Percentiles rank a stretch among this genome's conserved stretches.
Conservation (phyloP, 1,139 yeast genomes). For the Geotrichum klebahnii region DNA sequence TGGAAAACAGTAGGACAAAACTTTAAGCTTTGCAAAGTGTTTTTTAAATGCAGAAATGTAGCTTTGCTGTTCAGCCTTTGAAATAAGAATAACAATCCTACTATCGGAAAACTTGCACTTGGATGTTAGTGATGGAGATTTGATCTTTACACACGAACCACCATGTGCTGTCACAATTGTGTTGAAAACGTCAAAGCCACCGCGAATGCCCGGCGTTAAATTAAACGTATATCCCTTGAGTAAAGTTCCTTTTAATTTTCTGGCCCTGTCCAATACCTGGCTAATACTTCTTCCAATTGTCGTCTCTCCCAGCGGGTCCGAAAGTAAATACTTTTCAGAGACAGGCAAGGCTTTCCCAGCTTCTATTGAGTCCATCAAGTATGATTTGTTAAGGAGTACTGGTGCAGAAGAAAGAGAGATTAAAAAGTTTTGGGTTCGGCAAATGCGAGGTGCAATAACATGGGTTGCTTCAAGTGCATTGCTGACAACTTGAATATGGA, state of each 20-base stretch:
- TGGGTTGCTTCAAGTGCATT: slow-evolving; percentile 36
- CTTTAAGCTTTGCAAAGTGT: slow-evolving; percentile 4
- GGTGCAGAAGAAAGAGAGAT: slow-evolving; percentile 43
- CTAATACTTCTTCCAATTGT: neutral
- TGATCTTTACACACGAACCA: slow-evolving; percentile 28
- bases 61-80: slow-evolving; percentile 15
- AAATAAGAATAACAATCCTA: slow-evolving; percentile 22
- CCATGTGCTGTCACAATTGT: slow-evolving; percentile 69
- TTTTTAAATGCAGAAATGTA: slow-evolving; percentile 19
- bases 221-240: slow-evolving; percentile 52
- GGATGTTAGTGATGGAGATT: slow-evolving; percentile 3
- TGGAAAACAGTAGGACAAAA: slow-evolving; percentile 16
- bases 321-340: neutral
- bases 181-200: slow-evolving; percentile 59
- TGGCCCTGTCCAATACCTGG: slow-evolving; percentile 14
- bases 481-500: slow-evolving; percentile 35
- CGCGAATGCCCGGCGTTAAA: slow-evolving; percentile 60
- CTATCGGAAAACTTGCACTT: slow-evolving; percentile 5
- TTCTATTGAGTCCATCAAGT: slow-evolving; percentile 33
- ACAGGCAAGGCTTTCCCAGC: neutral
- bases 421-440: slow-evolving; percentile 83
- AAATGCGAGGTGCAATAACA: slow-evolving; percentile 65
- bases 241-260: slow-evolving; percentile 30
- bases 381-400: slow-evolving; percentile 39
- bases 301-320: slow-evolving; percentile 5